These are phyloP conservation scores for Trichosporon ovoides DNA, from an alignment of 1,284 basidiomycete species.

Conservation along the genomic window DNA sequence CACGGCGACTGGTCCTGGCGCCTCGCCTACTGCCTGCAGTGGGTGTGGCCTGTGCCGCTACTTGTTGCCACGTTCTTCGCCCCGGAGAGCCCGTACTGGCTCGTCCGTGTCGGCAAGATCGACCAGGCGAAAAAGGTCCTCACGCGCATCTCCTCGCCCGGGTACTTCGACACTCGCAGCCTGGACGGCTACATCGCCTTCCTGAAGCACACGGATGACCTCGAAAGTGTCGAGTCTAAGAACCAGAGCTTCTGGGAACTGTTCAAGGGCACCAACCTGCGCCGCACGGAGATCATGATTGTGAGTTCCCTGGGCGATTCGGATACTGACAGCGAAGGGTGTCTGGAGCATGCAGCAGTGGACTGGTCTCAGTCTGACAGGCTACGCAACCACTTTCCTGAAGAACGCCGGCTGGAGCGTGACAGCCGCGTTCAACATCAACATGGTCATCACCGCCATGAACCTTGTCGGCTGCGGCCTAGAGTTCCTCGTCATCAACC, in stretches of 20 bases:
- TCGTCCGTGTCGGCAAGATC: slow-evolving; percentile 31
- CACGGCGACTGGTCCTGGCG: slow-evolving; percentile 31
- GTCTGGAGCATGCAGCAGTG: slow-evolving; percentile 6
- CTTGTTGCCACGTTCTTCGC: slow-evolving; percentile 14
- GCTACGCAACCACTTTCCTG: slow-evolving; percentile 16
- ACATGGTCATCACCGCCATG: slow-evolving; percentile 30
- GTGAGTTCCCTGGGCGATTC: neutral
- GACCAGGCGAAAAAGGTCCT: slow-evolving; percentile 44
- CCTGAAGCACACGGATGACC: slow-evolving; percentile 21
- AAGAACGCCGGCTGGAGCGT: slow-evolving; percentile 37
- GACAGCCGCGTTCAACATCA: slow-evolving; percentile 22
- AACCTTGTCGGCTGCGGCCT: slow-evolving; percentile 36
- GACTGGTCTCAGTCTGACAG: slow-evolving; percentile 19
- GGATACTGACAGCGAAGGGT: neutral
- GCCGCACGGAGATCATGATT: slow-evolving; percentile 41
- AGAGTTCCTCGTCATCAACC: slow-evolving; percentile 31
- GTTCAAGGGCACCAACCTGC: slow-evolving; percentile 48
- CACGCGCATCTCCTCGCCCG: slow-evolving; percentile 35
- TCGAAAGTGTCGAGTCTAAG: slow-evolving; percentile 18
- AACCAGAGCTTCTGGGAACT: slow-evolving; percentile 13
- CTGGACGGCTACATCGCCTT: slow-evolving; percentile 42
- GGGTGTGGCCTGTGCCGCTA: slow-evolving; percentile 24
- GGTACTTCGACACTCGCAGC: slow-evolving; percentile 32
- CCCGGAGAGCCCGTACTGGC: slow-evolving; percentile 22
- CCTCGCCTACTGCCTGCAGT: slow-evolving; percentile 23